Base-by-base conservation (phyloP, 371 early-diverging fungal species). In the Chytridium lagenaria region DNA sequence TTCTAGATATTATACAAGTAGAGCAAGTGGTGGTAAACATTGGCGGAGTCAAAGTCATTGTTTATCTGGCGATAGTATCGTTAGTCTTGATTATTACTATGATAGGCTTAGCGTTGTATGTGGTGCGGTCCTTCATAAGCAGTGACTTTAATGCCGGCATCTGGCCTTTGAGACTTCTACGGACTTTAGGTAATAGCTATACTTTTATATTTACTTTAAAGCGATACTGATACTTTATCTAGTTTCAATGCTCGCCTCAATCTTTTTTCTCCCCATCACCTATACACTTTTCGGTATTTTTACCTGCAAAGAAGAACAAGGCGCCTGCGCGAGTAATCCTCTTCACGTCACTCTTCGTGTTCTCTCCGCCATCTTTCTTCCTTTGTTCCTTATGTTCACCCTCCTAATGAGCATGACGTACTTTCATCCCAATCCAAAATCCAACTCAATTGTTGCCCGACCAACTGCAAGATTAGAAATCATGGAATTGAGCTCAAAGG, bases 61-160 rank as follows among this genome's bases (percentile, higher is more conserved):
- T 72, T n/a, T 68, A 55, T 23, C 63, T 76, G 19, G 77, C 71
- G 34, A 55, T 57, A 1, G 51, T 72, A 10, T 74, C 72, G 15
- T 44, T 76, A 3, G 52, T 69, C 30, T 36, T 76, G 57, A 77
- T 73, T 38, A 63, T 40, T 5, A 70, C 57, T 1, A 73, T 77
- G 77, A 23, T 72, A n/a, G 28, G 34, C 15, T 65, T 77, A 22
- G 77, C 77, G 1, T 22, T 70, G 26, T 77, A 77, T 55, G 77
- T 77, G 26, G 34, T 77, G 50, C 65, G 63, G 44, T 65, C 70
- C 0, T 77, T 77, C 67, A 59, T 72, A 39, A 70, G 39, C 19
- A 77, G 74, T 30, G 77, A 77, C 44, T 77, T 77, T 67, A 73
- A 77, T 37, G 33, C 57, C 28, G 73, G 73, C 1, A 74, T 77